Base-by-base conservation (phyloP, 305 asterid species). In the Solanum hybrid region DNA sequence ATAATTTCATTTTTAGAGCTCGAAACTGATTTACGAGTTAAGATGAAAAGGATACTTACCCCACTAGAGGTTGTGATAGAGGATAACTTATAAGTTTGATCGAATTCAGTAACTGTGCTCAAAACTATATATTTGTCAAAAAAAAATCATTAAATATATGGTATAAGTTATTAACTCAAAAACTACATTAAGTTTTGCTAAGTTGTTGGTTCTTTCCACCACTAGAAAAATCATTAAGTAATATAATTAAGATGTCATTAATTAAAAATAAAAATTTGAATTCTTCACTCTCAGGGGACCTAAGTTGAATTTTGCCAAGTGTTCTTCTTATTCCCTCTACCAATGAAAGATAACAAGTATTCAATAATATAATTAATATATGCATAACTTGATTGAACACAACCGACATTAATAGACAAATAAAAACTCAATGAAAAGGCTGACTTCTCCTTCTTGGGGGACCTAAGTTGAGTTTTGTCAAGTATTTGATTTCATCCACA, bases 51-150 rank as follows among this genome's bases (percentile, higher is more conserved):
- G 68, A 57, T 57, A 57, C 24, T 6, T 57, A 17, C n/a, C 24
- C 68, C 24, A 57, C n/a, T 51, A 51, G 68, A 17, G n/a, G 7
- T 51, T 51, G 68, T 51, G n/a, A 0, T 17, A 17, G 68, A 57
- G 68, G n/a, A 57, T 57, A 17, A 57, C n/a, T 57, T 57, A 15
- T 20, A 3, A 57, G 9, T 57, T 57, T 57, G 24, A 6, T 57
- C n/a, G 10, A 57, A 57, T 57, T 0, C 24, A 57, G 0, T 57
- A 17, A 0, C 0, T 57, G 4, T 57, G 24, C 1, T 57, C 24
- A 6, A 57, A 57, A 57, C n/a, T 57, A 57, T 57, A 6, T 57
- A 51, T 51, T 51, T 51, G 0, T 57, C 1, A 15, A 57, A 57
- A 51, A 15, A 17, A 41, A 41, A 17, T 51, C 68, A 51, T 6